These are phyloP conservation scores for Suillus subaureus DNA, from an alignment of 768 basidiomycete species.

Conservation along the genomic window DNA sequence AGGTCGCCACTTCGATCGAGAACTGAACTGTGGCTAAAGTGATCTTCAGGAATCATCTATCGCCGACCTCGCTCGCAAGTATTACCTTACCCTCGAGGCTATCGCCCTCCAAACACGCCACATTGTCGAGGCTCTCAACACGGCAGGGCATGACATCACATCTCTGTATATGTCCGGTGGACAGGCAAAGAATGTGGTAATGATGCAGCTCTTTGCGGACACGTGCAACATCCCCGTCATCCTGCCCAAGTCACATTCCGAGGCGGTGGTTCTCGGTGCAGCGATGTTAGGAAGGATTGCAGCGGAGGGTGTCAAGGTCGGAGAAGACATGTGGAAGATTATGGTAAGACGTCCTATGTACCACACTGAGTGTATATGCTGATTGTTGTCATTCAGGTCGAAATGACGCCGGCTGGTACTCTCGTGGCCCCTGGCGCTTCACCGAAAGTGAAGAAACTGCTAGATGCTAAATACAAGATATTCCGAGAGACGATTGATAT, in stretches of 20 bases:
- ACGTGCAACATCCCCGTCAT: constrained; percentile 82
- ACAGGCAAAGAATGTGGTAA: constrained; percentile 84
- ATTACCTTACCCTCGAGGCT: constrained; percentile 88
- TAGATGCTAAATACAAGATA: constrained; percentile 93
- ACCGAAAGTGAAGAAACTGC: constrained; percentile 65
- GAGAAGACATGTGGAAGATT: constrained; percentile 81
- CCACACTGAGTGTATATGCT: neutral
- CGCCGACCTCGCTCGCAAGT: constrained; percentile 84
- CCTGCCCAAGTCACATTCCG: constrained; percentile 72
- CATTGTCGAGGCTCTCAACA: constrained; percentile 90
- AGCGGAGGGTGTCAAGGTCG: constrained; percentile 57
- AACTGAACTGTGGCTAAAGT: constrained; percentile 1
- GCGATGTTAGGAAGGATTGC: constrained; percentile 95
- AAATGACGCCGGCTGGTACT: constrained; percentile 89
- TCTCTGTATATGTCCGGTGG: constrained; percentile 93
- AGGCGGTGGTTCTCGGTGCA: constrained; percentile 88
- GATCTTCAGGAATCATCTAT: constrained; percentile 62
- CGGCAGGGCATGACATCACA: constrained; percentile 81
- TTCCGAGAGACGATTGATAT: constrained; percentile 90
- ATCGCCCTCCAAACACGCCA: constrained; percentile 95
- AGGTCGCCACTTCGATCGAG: constrained; percentile 17
- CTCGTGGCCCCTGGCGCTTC: constrained; percentile 67
- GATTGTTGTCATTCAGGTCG: constrained; percentile 51
- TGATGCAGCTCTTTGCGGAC: constrained; percentile 91
- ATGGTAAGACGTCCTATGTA: constrained; percentile 60